Percentiles rank a stretch among this genome's conserved stretches.
Conservation (phyloP, 2,329 filamentous ascomycete species). For the Lasiodiplodia sp. region DNA sequence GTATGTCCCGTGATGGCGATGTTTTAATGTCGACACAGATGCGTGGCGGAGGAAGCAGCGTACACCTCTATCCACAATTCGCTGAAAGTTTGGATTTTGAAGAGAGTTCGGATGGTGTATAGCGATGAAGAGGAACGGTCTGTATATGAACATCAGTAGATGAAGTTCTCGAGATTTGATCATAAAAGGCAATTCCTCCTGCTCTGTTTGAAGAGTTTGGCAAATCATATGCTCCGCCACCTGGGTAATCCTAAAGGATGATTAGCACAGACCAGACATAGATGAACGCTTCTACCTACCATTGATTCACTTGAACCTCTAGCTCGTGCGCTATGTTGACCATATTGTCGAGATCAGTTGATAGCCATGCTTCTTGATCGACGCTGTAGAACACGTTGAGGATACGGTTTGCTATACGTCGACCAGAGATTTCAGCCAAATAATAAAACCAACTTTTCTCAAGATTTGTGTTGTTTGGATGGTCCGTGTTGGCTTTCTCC, state of each 20-base stretch:
- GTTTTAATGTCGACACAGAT: slow-evolving; percentile 36
- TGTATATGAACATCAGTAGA: slow-evolving; percentile 40
- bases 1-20: slow-evolving; percentile 46
- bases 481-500: slow-evolving; percentile 36
- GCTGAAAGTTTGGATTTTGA: slow-evolving; percentile 31
- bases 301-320: slow-evolving; percentile 32
- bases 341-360: slow-evolving; percentile 19
- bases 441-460: slow-evolving; percentile 42
- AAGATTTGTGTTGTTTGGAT: not conserved
- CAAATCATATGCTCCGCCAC: slow-evolving; percentile 32
- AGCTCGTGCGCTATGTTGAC: slow-evolving; percentile 32
- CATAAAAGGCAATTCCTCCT: slow-evolving; percentile 36
- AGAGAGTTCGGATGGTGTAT: slow-evolving; percentile 35
- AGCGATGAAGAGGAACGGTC: slow-evolving; percentile 42
- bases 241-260: slow-evolving; percentile 7
- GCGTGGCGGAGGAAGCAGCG: slow-evolving; percentile 33
- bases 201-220: not conserved
- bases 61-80: slow-evolving; percentile 35
- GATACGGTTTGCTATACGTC: slow-evolving; percentile 36
- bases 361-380: slow-evolving; percentile 36
- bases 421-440: slow-evolving; percentile 41
- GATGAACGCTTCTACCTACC: slow-evolving; percentile 12
- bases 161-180: slow-evolving; percentile 31
- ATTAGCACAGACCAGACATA: not conserved
- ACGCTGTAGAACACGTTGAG: slow-evolving; percentile 31